A percentile compares a stretch with the other conserved stretches of the same genome.
phyloP scores from a whole-genome alignment of 148 eudicot species.

The Camellia lanceoleosa region DNA sequence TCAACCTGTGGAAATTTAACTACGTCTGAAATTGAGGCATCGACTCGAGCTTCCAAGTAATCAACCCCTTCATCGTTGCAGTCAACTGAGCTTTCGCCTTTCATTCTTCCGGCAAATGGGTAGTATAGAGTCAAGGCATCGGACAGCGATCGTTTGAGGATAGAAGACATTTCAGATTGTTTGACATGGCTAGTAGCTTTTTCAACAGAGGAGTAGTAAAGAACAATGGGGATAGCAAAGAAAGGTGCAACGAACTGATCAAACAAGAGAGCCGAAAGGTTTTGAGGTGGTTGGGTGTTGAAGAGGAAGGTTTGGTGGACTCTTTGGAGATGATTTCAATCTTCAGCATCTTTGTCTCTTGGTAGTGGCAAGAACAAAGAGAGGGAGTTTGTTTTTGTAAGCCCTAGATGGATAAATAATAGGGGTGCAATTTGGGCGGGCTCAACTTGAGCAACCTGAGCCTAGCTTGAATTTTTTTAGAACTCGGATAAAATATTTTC shows the following conservation, averaged over 20 bases:
- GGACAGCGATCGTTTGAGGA: slow-evolving; percentile 23
- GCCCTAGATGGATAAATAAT: no score
- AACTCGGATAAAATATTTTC: no score
- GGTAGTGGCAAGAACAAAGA: background rate
- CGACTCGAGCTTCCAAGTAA: slow-evolving; percentile 25
- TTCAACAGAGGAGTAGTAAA: slow-evolving; percentile 26
- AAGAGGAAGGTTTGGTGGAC: slow-evolving; percentile 44
- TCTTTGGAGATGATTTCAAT: slow-evolving; percentile 37
- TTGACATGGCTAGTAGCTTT: background rate
- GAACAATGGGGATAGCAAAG: slow-evolving; percentile 25
- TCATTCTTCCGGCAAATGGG: slow-evolving; percentile 47
- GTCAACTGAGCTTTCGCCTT: slow-evolving; percentile 25
- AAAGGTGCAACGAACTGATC: slow-evolving; percentile 37
- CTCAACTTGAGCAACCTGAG: no score
- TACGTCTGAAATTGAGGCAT: slow-evolving; percentile 19
- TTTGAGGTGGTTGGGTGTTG: slow-evolving; percentile 36
- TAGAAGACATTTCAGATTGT: slow-evolving; percentile 8
- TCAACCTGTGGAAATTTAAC: slow-evolving; percentile 22
- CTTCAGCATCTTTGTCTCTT: slow-evolving; percentile 18
- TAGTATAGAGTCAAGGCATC: slow-evolving; percentile 34
- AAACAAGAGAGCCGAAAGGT: slow-evolving; percentile 29
- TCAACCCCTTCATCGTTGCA: slow-evolving; percentile 42
- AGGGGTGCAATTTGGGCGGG: no score
- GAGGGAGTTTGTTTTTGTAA: background rate
- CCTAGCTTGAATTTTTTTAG: no score